phyloP scores from a whole-genome alignment of 1,284 basidiomycete species.

The Cryptococcus jaspeensis region DNA sequence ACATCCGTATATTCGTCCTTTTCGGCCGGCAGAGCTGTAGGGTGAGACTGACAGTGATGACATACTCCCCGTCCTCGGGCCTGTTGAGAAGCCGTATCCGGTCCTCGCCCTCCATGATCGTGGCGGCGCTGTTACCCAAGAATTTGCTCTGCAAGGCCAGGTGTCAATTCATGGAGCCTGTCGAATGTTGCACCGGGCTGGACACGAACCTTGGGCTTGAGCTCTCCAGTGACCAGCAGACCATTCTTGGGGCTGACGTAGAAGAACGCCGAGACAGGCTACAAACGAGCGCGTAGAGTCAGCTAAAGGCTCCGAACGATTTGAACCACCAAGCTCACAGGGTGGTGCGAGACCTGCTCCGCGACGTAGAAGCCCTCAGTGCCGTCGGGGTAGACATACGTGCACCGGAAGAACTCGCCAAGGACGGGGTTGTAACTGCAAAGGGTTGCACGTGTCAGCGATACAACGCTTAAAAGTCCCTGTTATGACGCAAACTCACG shows the following conservation, averaged over 20 bases:
- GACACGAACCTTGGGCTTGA: conserved; percentile 70
- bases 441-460: background rate
- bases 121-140: conserved; percentile 92
- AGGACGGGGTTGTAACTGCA: conserved; percentile 83
- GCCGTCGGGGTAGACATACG: conserved; percentile 89
- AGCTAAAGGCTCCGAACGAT: background rate
- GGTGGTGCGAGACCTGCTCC: conserved; percentile 70
- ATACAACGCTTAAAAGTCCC: background rate
- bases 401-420: conserved; percentile 96
- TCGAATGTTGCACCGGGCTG: background rate
- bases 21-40: no score
- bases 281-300: background rate
- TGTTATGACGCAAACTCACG: conserved; percentile 57
- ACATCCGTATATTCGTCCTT: no score
- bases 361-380: conserved; percentile 94
- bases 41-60: conserved; percentile 45
- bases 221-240: conserved; percentile 78
- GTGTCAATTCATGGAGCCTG: background rate
- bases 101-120: conserved; percentile 95
- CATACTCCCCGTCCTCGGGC: conserved; percentile 71
- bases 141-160: conserved; percentile 65
- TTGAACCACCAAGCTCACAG: conserved; percentile 27
- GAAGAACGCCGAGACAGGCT: conserved; percentile 91
- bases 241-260: conserved; percentile 91
- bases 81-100: conserved; percentile 74